Percentiles rank a stretch among this genome's conserved stretches.
These are phyloP conservation scores for Sclerospora graminicola DNA, from an alignment of 352 stramenopile genomes.

Conservation along the genomic window DNA sequence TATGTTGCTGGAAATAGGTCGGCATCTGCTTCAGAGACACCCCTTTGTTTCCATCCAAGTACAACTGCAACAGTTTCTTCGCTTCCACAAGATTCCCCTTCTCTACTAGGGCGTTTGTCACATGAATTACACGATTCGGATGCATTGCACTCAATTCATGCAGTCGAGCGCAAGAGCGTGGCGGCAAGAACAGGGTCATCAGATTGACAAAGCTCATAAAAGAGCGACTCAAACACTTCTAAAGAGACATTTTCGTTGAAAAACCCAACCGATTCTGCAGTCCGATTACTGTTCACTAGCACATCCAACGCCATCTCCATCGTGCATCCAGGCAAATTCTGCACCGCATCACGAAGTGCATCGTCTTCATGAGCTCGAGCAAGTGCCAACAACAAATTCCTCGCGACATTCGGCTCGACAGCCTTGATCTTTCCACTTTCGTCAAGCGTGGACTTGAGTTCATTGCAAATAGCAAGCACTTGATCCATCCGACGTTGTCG, in stretches of 20 bases:
- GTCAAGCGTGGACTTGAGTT: slow-evolving; percentile 17
- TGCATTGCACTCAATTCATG: slow-evolving; percentile 27
- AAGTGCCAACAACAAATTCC: slow-evolving; percentile 56
- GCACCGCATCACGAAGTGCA: slow-evolving; percentile 23
- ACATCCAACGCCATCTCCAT: slow-evolving; percentile 29
- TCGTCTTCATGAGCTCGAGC: slow-evolving; percentile 46
- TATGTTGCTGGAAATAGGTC: slow-evolving; percentile 46
- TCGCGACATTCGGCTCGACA: slow-evolving; percentile 35
- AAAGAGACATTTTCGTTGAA: slow-evolving; percentile 28
- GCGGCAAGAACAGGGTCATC: slow-evolving; percentile 28
- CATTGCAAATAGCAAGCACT: slow-evolving; percentile 45
- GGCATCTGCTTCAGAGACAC: slow-evolving; percentile 42
- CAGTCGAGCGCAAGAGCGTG: slow-evolving; percentile 34
- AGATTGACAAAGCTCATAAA: slow-evolving; percentile 29
- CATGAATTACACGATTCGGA: slow-evolving; percentile 30
- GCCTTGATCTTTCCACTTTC: slow-evolving; percentile 9
- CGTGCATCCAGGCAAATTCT: slow-evolving; percentile 32
- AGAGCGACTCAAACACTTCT: slow-evolving; percentile 22
- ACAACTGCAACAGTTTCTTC: slow-evolving; percentile 43
- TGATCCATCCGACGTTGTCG: slow-evolving; percentile 36
- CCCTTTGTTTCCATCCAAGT: slow-evolving; percentile 24
- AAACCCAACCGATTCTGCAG: slow-evolving; percentile 35
- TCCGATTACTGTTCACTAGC: slow-evolving; percentile 26
- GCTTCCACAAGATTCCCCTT: slow-evolving; percentile 34
- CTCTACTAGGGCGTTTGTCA: slow-evolving; percentile 34